Evolutionary conservation across 2,329 filamentous ascomycete genomes (phyloP).

Genomic region (Fusarium liriodendri): DNA sequence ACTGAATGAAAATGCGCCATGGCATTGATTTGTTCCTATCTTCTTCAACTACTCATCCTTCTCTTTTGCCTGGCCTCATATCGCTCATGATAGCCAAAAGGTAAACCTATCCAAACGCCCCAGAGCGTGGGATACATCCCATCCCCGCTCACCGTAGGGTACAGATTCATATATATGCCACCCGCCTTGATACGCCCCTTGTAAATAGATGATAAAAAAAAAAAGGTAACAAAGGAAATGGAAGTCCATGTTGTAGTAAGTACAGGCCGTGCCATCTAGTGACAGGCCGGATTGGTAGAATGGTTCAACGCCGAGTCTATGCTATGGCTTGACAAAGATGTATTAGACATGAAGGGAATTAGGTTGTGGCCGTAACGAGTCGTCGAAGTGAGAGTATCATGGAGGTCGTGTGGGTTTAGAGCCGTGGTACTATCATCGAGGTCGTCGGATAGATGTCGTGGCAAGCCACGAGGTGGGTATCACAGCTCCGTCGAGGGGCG

Average conservation of each 20-base stretch:
- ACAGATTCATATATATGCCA: conserved; percentile 39
- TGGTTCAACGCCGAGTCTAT: conserved; percentile 50
- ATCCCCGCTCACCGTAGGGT: conserved; percentile 36
- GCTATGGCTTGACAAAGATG: conserved; percentile 43
- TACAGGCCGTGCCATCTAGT: conserved; percentile 40
- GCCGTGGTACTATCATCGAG: conserved; percentile 43
- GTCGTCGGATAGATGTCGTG: conserved; percentile 34
- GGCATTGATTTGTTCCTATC: conserved; percentile 40
- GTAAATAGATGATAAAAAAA: conserved; percentile 36
- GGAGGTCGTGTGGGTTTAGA: conserved; percentile 23
- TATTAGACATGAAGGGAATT: conserved; percentile 45
- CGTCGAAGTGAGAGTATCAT: conserved; percentile 44
- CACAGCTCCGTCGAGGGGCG: background rate
- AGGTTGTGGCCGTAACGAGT: conserved; percentile 35
- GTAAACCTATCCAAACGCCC: conserved; percentile 40
- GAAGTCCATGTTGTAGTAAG: conserved; percentile 41
- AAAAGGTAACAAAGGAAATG: conserved; percentile 35
- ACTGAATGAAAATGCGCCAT: conserved; percentile 36
- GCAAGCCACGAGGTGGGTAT: conserved; percentile 27
- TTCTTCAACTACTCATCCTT: conserved; percentile 30
- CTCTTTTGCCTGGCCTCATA: conserved; percentile 43
- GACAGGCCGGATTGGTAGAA: conserved; percentile 33
- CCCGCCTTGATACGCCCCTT: conserved; percentile 42
- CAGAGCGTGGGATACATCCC: conserved; percentile 34
- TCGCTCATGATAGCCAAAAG: conserved; percentile 43